Evolutionary conservation across 805 yeast species (phyloP).

Genomic region (Ogataea salicorniae): DNA sequence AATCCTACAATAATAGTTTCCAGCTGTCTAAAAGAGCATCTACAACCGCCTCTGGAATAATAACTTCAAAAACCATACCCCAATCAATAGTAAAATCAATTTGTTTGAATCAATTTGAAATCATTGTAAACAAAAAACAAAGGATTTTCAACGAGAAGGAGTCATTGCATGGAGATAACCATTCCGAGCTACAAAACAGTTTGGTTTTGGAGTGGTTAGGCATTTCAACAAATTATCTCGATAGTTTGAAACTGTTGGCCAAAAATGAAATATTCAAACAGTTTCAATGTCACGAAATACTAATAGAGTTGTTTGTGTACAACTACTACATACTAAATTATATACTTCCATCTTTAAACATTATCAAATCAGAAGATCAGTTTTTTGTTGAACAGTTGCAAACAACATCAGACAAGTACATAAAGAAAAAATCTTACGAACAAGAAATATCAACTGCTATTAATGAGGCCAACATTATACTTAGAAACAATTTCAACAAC

Average conservation of each 20-base stretch:
- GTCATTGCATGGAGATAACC: background rate
- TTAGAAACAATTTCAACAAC: background rate
- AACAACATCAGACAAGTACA: slow-evolving; percentile 7
- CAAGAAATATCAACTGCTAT: slow-evolving; percentile 13
- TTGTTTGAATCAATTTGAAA: slow-evolving; percentile 10
- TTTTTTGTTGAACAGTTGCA: slow-evolving; percentile 11
- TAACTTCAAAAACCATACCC: background rate
- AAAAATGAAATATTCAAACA: slow-evolving; percentile 11
- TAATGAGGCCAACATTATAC: slow-evolving; percentile 10
- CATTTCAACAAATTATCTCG: slow-evolving; percentile 18
- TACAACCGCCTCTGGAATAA: too few relatives aligned
- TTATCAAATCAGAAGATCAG: slow-evolving; percentile 13
- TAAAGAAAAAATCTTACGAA: slow-evolving; percentile 7
- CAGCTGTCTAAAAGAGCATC: too few relatives aligned
- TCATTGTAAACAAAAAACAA: slow-evolving; percentile 6
- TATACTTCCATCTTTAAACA: slow-evolving; percentile 8
- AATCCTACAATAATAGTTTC: too few relatives aligned
- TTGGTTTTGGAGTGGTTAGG: slow-evolving; percentile 20
- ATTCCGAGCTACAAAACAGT: slow-evolving; percentile 2
- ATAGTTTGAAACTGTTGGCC: slow-evolving; percentile 11
- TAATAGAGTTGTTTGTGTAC: slow-evolving; percentile 17
- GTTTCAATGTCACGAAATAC: slow-evolving; percentile 15
- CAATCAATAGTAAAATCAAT: background rate
- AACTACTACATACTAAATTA: slow-evolving; percentile 17
- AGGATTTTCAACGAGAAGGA: slow-evolving; percentile 2